Base-by-base conservation (phyloP, 2,329 filamentous ascomycete genomes). In the Stagonosporopsis rhizophila region DNA sequence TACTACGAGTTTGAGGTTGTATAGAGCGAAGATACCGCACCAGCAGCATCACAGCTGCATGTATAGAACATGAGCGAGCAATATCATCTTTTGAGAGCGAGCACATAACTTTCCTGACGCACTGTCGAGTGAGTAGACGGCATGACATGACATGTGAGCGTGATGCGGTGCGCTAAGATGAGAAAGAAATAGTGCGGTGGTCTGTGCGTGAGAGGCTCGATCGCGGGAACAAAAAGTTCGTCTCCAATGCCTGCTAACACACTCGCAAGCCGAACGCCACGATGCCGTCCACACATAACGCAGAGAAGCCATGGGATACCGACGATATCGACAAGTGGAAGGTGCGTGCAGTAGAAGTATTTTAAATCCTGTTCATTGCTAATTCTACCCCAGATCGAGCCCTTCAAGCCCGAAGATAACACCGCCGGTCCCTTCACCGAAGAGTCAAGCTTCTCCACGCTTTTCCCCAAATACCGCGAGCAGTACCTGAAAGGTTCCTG, bases 261-360 rank as follows among this genome's bases (percentile, higher is more conserved):
- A 32, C 28, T 39, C 42, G 38, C 32, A 38, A 44, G 37, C 47
- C 42, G 30, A 51, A 44, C 48, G 41, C 57, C 59, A 58, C 51
- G 6, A 96, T 96, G 92, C 92, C 92, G 61, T 95, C 91, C 27
- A 96, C 89, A 64, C 87, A 96, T 79, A 90, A 96, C 60, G 89
- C 86, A 66, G 91, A 96, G 3, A 72, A 69, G 58, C 67, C 68
- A 92, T 96, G 93, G 93, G 73, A 96, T 60, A 89, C 93, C 53
- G 93, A 96, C 61, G 95, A 97, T 71, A 91, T 98, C 63, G 94
- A 98, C 80, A 96, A 97, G 77, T 98, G 92, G 92, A 94, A 92
- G 82, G 87, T 88, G 34, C 15, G 68, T 47, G 37, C 39, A 51
- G 35, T 9, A 14, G 11, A 34, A 25, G 3, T 27, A 2, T n/a